These are phyloP conservation scores for Diphasiastrum complanatum DNA, from an alignment of 83 land plant species.

Conservation along the genomic window DNA sequence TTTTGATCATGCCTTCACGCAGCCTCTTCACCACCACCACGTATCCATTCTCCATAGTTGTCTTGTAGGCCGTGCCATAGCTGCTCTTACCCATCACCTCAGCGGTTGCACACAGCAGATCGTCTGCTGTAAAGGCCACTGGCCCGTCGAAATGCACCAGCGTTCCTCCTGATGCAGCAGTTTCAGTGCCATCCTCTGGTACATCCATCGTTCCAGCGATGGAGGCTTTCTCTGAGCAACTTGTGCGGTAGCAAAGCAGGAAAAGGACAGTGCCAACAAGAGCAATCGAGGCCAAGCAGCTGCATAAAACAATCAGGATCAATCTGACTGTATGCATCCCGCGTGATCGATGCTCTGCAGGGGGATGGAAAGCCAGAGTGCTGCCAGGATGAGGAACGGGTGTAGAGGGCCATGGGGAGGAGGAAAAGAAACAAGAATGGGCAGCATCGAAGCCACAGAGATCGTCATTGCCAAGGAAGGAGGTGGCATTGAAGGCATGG, in stretches of 20 bases:
- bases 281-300: neutral
- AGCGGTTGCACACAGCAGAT: conserved; percentile 81
- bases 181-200: conserved; percentile 19
- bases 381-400: conserved; percentile 19
- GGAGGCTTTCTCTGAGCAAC: conserved; percentile 4
- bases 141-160: conserved; percentile 89
- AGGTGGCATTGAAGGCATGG: conserved; percentile 49
- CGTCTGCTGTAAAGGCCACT: conserved; percentile 69
- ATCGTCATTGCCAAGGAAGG: conserved; percentile 67
- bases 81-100: conserved; percentile 96
- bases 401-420: conserved; percentile 41
- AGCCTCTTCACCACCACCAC: conserved; percentile 92
- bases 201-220: conserved; percentile 25
- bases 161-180: conserved; percentile 62
- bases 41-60: conserved; percentile 80
- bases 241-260: neutral
- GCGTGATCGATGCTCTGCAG: neutral
- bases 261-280: neutral
- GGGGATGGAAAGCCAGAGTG: conserved; percentile 19
- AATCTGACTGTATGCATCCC: neutral
- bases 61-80: conserved; percentile 95
- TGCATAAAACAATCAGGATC: neutral
- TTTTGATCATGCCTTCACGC: conserved; percentile 77
- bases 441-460: conserved; percentile 57
- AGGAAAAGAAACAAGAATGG: neutral